Base-by-base conservation (phyloP, 768 basidiomycete genomes). In the Mrakia frigida region DNA sequence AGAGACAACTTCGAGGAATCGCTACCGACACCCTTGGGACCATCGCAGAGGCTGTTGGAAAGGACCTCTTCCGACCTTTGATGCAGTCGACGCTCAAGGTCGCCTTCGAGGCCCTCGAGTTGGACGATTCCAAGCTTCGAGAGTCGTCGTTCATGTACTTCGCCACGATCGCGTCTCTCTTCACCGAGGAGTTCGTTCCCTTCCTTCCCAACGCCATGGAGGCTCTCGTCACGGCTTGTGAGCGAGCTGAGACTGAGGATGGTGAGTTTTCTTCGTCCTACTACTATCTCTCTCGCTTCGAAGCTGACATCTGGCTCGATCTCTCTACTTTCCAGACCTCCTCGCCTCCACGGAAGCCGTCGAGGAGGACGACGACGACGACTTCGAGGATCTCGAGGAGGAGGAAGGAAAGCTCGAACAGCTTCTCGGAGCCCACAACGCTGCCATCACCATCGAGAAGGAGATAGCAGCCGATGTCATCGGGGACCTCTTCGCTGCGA, bases 131-230 rank as follows among this genome's bases (percentile, higher is more conserved):
- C 5, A 88, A 94, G 77, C 86, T 98, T 77, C 87, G 92, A 80
- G 97, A 99, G 83, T 97, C 94, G 84, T 92, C 91, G 81, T 98
- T 97, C 89, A 86, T 99, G 79, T 98, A 97, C 89, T 98, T 98
- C 81, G 93, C 94, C 74, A 94, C 96, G 78, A 95, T 99, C 91
- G 92, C 94, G n/a, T 88, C 91, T 63, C 93, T 99, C n/a, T 99
- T 97, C 81, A 92, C 89, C 67, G 93, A 93, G 75, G 94, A 98
- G 81, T 98, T 98, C 80, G 90, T 93, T 1, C 87, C 87, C 2
- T 98, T 94, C 84, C 88, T 98, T 43, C 88, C 90, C 11, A 89
- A 87, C 77, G 93, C 97, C 77, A 88, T 99, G 41, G 94, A 95
- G 37, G 87, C 92, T 69, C 88, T 99, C 79, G 82, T 98, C 79